phyloP scores from a whole-genome alignment of 768 basidiomycete genomes.

The Neoboletus subvelutipes region DNA sequence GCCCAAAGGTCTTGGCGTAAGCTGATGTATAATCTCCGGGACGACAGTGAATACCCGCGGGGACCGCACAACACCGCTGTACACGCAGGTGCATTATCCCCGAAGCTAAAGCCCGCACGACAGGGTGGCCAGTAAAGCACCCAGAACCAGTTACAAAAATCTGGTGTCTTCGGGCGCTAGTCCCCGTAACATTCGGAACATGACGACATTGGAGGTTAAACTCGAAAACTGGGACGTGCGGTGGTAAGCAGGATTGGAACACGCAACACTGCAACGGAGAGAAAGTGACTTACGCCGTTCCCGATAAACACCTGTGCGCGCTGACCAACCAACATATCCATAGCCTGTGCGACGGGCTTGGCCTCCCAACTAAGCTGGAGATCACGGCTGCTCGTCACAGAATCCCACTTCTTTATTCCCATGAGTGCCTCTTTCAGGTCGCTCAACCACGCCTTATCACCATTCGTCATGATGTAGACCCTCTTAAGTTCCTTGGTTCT shows the following conservation, averaged over 20 bases:
- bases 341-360: constrained; percentile 53
- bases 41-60: background rate
- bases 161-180: constrained; percentile 37
- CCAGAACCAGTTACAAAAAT: constrained; percentile 36
- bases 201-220: constrained; percentile 46
- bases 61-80: background rate
- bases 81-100: background rate
- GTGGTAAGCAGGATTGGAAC: background rate
- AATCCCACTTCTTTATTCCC: constrained; percentile 43
- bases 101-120: background rate
- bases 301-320: constrained; percentile 66
- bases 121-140: background rate
- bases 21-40: background rate
- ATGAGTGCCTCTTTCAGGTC: constrained; percentile 44
- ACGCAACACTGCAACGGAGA: background rate
- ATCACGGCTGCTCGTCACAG: constrained; percentile 55
- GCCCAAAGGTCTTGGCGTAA: background rate
- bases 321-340: constrained; percentile 69
- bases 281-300: constrained; percentile 55
- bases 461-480: constrained; percentile 70
- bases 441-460: constrained; percentile 45
- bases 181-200: constrained; percentile 41
- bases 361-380: constrained; percentile 53
- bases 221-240: constrained; percentile 42
- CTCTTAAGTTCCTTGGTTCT: constrained; percentile 35